Conservation (phyloP, 352 stramenopile genomes). For the Paralagenidium karlingii region DNA sequence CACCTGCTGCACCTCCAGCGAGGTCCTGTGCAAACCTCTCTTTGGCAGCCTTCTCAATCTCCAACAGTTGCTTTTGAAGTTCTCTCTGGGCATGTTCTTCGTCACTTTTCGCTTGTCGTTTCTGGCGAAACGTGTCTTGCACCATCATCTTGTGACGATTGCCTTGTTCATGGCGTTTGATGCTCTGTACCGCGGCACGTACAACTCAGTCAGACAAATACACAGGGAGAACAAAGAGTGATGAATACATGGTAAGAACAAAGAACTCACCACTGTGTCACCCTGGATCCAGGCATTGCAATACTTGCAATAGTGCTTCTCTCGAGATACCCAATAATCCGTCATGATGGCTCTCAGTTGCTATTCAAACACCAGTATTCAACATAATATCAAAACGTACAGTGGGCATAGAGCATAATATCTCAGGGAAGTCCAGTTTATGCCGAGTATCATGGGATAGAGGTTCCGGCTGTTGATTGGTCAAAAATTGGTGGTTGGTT, state of each 20-base stretch:
- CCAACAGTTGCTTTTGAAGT: constrained; percentile 42
- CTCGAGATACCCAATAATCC: constrained; percentile 51
- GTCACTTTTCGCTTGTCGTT: constrained; percentile 57
- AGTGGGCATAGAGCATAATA: too few relatives aligned
- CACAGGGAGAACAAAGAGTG: not conserved
- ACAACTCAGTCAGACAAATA: not conserved
- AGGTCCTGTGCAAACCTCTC: constrained; percentile 48
- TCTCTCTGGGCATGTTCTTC: constrained; percentile 38
- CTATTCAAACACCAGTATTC: too few relatives aligned
- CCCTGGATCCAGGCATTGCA: constrained; percentile 83
- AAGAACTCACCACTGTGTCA: constrained; percentile 45
- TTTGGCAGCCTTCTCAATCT: constrained; percentile 59
- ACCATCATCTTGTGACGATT: constrained; percentile 62
- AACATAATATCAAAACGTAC: too few relatives aligned
- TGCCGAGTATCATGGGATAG: too few relatives aligned
- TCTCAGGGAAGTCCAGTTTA: too few relatives aligned
- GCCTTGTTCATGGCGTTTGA: constrained; percentile 75
- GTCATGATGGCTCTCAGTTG: constrained; percentile 23
- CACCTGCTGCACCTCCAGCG: too few relatives aligned
- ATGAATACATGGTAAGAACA: not conserved
- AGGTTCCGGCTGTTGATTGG: not conserved
- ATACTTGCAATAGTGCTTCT: constrained; percentile 78
- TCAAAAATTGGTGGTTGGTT: not conserved
- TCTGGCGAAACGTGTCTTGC: constrained; percentile 52
- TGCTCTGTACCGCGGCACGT: constrained; percentile 21